Base-by-base conservation (phyloP, 768 basidiomycete species). In the Lentinula guzmanii region DNA sequence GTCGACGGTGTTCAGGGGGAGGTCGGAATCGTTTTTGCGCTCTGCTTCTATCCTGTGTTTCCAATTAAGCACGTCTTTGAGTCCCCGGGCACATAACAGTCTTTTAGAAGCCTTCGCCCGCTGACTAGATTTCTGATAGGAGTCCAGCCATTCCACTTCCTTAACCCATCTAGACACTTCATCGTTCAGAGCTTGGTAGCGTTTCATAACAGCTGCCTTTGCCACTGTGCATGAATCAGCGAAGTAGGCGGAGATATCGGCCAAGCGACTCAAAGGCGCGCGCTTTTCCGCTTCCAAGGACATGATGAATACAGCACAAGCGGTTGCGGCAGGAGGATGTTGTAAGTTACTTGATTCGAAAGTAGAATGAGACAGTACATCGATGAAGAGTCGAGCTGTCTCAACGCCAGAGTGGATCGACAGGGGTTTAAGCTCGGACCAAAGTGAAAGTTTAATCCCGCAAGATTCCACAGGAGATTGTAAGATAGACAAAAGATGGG, bases 131-230 rank as follows among this genome's bases (percentile, higher is more conserved):
- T 62, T 65, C 10, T 76, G 71, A 63, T 85, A 86, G 51, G 83
- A 79, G 63, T 84, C 79, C 10, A 91, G 75, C 91, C 91, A 93
- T 4, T 89, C 88, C 3, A 93, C 77, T n/a, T 82, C 79, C 53
- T 79, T 75, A 31, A 85, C 81, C 79, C 84, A 85, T 60, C 78
- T 73, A 39, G 80, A 80, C 35, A 91, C 72, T 60, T 81, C 72
- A 66, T 88, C 84, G 67, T 86, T 85, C 33, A 90, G 70, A 41
- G 76, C 65, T 69, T 85, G 87, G 73, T 93, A 93, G 3, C 89
- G 84, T 33, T 80, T 74, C 82, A 90, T 84, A 31, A 91, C 81
- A 51, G 82, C 77, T 34, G 76, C 74, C 58, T 83, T 81, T 15
- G 79, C 76, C 41, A 79, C 75, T 39, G 81, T 78, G 64, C 82